phyloP scores from a whole-genome alignment of 2,329 filamentous ascomycete genomes.

The Stemphylium beticola region DNA sequence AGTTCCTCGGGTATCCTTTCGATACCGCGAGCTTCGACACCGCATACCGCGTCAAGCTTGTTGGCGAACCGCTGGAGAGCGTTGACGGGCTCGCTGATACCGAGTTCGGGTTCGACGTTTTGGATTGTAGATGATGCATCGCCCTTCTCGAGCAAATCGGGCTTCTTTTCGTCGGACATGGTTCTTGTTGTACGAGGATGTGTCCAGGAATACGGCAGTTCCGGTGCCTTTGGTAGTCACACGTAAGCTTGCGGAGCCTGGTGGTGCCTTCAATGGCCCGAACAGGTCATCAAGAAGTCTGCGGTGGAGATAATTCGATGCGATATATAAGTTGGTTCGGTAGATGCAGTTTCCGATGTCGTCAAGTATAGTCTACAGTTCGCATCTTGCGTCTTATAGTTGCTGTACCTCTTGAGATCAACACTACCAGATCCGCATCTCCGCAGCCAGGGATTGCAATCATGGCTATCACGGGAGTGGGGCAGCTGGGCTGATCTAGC shows the following conservation, averaged over 20 bases:
- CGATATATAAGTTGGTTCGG: too few species aligned
- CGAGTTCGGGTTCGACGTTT: slow-evolving; percentile 19
- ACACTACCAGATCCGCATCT: background rate
- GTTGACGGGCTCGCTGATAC: slow-evolving; percentile 24
- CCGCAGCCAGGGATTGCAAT: background rate
- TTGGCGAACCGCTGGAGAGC: slow-evolving; percentile 28
- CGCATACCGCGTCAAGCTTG: slow-evolving; percentile 33
- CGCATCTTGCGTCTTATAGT: too few species aligned
- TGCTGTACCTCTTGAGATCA: too few species aligned
- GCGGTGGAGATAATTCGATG: too few species aligned
- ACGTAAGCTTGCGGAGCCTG: background rate
- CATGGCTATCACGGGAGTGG: slow-evolving; percentile 16
- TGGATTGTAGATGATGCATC: slow-evolving; percentile 4
- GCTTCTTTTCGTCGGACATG: slow-evolving; percentile 7
- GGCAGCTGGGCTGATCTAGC: background rate
- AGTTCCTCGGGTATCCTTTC: slow-evolving; percentile 40
- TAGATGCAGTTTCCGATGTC: too few species aligned
- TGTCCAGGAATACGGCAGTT: too few species aligned
- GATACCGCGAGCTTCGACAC: slow-evolving; percentile 44
- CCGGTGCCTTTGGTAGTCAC: background rate
- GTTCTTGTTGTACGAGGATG: background rate
- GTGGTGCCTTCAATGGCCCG: background rate
- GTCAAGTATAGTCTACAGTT: too few species aligned
- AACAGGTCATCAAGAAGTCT: background rate
- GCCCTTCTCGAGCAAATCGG: slow-evolving; percentile 8